Base-by-base conservation (phyloP, 164 flowering plant genomes). In the Liquidambar formosana region DNA sequence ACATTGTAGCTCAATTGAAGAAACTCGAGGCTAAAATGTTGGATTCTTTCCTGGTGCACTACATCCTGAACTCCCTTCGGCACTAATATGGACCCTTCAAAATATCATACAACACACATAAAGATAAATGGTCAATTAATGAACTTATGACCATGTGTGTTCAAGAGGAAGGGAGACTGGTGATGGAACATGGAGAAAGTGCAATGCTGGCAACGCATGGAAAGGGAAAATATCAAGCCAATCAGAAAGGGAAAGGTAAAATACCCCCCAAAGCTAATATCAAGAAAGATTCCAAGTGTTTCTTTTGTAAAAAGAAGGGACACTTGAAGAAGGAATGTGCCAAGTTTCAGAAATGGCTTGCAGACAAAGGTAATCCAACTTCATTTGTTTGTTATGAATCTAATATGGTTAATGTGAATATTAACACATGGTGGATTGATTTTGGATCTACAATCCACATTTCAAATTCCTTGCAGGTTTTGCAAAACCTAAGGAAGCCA, bases 101-200 rank as follows among this genome's bases (percentile, higher is more conserved):
- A 15, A 74, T 69, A 8, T 69, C 70, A n/a, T n/a, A n/a, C n/a
- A n/a, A n/a, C n/a, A n/a, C n/a, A n/a, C n/a, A n/a, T n/a, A n/a
- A n/a, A n/a, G 68, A 71, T 5, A 63, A 64, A 14, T 71, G 74
- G 63, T 71, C 67, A n/a, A 23, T 71, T 28, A 71, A 64, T 71
- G 57, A 64, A 21, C 57, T 66, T 1, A 8, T 72, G 66, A 66
- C 66, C 51, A 66, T 64, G 69, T 64, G 69, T 66, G 75, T 54
- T 65, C 66, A 72, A 41, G 67, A 66, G 59, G 68, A 65, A 19
- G 26, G 59, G 1, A 65, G 59, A 16, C 22, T 65, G 47, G 12
- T 43, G 33, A 14, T 21, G 16, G 56, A 63, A 6, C 22, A 49
- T 4, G 28, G 12, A 46, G 54, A 64, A 27, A 18, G n/a, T 23